Percentiles rank a stretch among this genome's conserved stretches.
phyloP scores from a whole-genome alignment of 345 rosid genomes.

The Psidium guajava region DNA sequence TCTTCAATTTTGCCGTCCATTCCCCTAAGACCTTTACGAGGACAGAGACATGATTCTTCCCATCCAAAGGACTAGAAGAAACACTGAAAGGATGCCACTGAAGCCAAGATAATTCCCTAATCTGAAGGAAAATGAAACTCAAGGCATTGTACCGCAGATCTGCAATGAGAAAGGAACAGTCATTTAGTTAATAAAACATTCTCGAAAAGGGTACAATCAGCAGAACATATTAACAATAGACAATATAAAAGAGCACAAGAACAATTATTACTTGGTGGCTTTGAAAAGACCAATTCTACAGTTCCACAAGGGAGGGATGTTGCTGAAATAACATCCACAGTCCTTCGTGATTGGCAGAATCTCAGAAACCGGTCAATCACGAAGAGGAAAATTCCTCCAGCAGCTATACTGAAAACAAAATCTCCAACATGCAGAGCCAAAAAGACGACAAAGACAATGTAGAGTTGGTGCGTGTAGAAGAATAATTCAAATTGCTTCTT shows the following conservation, averaged over 20 bases:
- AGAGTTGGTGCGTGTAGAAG: conserved; percentile 94
- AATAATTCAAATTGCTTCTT: conserved; percentile 69
- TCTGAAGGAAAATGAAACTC: conserved; percentile 79
- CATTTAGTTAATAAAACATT: neutral
- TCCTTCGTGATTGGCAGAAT: conserved; percentile 78
- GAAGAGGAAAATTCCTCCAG: conserved; percentile 76
- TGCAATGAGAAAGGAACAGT: conserved; percentile 1
- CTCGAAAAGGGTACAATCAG: neutral
- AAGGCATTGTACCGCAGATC: conserved; percentile 76
- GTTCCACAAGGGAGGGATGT: conserved; percentile 78
- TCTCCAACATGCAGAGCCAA: conserved; percentile 84
- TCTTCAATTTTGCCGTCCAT: conserved; percentile 71
- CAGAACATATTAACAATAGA: neutral
- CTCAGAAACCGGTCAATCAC: conserved; percentile 89
- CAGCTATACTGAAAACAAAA: conserved; percentile 53
- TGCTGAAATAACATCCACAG: conserved; percentile 64
- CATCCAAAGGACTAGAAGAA: conserved; percentile 83
- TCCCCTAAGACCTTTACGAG: conserved; percentile 81
- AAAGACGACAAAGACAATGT: conserved; percentile 66
- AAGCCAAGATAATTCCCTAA: conserved; percentile 77
- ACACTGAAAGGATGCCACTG: conserved; percentile 99
- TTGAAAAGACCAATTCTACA: conserved; percentile 61
- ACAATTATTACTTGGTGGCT: conserved; percentile 53
- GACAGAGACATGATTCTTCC: conserved; percentile 54
- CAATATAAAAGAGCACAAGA: neutral